Evolutionary conservation across 1,139 yeast genomes (phyloP).

Genomic region (Petasospora fabianii): DNA sequence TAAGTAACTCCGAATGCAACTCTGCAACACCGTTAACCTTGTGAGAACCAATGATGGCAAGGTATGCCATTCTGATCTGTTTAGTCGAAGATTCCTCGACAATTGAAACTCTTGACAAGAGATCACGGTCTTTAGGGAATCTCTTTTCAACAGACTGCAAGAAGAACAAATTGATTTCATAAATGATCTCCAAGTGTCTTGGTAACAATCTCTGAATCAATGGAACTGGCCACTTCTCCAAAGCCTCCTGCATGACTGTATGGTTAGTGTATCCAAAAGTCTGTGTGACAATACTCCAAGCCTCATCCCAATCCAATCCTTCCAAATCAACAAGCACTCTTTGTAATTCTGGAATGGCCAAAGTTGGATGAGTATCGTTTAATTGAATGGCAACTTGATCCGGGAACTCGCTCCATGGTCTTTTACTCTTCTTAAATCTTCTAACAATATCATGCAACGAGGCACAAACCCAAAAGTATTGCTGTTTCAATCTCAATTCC

Average conservation of each 20-base stretch:
- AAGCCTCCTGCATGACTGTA: conserved; percentile 91
- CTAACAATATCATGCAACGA: conserved; percentile 88
- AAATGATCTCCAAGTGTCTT: conserved; percentile 87
- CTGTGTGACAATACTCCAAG: conserved; percentile 78
- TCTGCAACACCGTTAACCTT: conserved; percentile 96
- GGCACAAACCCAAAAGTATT: conserved; percentile 96
- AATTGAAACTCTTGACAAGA: conserved; percentile 70
- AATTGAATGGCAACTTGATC: conserved; percentile 89
- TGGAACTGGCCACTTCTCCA: conserved; percentile 93
- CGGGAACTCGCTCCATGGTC: conserved; percentile 79
- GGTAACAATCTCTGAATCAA: conserved; percentile 77
- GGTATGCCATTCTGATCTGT: conserved; percentile 86
- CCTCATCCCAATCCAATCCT: conserved; percentile 73
- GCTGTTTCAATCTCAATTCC: conserved; percentile 90
- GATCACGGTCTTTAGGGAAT: conserved; percentile 64
- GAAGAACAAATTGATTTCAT: conserved; percentile 79
- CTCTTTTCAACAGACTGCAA: conserved; percentile 68
- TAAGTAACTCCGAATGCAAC: conserved; percentile 85
- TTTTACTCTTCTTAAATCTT: conserved; percentile 76
- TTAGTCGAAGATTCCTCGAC: conserved; percentile 80
- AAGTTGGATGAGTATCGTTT: conserved; percentile 93
- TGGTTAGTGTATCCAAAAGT: conserved; percentile 94
- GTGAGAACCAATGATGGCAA: conserved; percentile 91
- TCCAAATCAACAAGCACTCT: conserved; percentile 83
- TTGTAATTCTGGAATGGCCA: conserved; percentile 87